Base-by-base conservation (phyloP, 148 eudicot species). In the Drosera capensis region DNA sequence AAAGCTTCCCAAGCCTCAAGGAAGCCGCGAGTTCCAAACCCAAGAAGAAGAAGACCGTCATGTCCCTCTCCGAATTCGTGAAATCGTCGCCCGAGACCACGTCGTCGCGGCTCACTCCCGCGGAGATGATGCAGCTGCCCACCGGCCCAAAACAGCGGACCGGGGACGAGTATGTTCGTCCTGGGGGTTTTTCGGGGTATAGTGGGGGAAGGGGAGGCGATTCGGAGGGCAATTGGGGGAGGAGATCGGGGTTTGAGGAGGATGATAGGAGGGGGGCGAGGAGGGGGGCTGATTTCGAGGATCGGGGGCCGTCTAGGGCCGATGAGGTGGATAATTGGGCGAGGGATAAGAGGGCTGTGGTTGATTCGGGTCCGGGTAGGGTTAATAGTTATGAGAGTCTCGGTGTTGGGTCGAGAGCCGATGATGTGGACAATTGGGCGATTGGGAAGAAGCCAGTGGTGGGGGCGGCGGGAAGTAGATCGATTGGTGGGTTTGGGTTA, bases 291-390 rank as follows among this genome's bases (percentile, higher is more conserved):
- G 67, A 55, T 6, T 67, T 45, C 24, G 57, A 79, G 7, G 43
- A 43, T 5, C 68, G 54, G n/a, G n/a, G n/a, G 16, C 76, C 71
- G 0, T 79, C 90, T 9, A 70, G 94, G 62, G 94, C 94, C 25
- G 96, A 87, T 34, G 94, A 77, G 51, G 86, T 63, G 0, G 85
- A 82, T 53, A 69, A 87, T 58, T 87, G 96, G 96, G 86, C 74
- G 1, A 28, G 64, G 38, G 63, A 34, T 31, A 87, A 87, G 54
- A 68, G 65, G 45, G 17, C 73, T 30, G 46, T 36, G 12, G 40
- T 51, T 14, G 71, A 70, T 16, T 49, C 70, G 0, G 73, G 62
- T n/a, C 39, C 60, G 4, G 37, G 59, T 12, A 6, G 56, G 21
- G 7, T 8, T 18, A 60, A 46, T 13, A 52, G 71, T 25, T 83